A percentile compares a stretch with the other conserved stretches of the same genome.
Conservation (phyloP, 371 early-diverging fungal genomes). For the Mortierella sp. region DNA sequence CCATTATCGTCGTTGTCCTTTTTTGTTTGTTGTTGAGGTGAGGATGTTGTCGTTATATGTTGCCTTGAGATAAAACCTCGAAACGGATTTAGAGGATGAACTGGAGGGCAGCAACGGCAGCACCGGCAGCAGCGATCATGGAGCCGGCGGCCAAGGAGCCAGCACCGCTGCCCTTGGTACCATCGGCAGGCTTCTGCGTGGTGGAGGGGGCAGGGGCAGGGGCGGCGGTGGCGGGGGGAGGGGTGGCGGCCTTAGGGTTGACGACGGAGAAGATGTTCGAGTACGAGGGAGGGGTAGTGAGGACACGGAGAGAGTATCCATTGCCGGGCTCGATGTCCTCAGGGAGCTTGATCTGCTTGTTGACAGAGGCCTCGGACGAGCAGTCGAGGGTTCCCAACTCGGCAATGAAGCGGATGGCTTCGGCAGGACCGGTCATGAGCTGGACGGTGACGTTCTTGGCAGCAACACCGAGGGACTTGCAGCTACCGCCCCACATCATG, state of each 20-base stretch:
- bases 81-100: background rate
- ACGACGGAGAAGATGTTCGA: conserved; percentile 1
- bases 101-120: conserved; percentile 14
- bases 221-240: background rate
- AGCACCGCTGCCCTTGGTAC: background rate
- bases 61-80: background rate
- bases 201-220: background rate
- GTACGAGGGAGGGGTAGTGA: conserved; percentile 16
- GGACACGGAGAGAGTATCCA: conserved; percentile 10
- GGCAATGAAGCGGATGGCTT: background rate
- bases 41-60: background rate
- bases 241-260: background rate
- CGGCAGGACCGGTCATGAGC: background rate
- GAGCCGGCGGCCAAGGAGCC: conserved; percentile 3
- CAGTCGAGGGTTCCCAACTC: conserved; percentile 17
- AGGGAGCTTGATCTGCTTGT: background rate
- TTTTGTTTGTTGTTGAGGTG: background rate
- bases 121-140: conserved; percentile 9
- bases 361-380: background rate
- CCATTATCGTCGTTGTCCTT: background rate
- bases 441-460: conserved; percentile 9
- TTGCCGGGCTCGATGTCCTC: background rate
- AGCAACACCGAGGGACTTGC: conserved; percentile 1
- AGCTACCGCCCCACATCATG: conserved; percentile 10
- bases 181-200: background rate